phyloP scores from a whole-genome alignment of 768 basidiomycete species.

The Tricholoma bakamatsutake region DNA sequence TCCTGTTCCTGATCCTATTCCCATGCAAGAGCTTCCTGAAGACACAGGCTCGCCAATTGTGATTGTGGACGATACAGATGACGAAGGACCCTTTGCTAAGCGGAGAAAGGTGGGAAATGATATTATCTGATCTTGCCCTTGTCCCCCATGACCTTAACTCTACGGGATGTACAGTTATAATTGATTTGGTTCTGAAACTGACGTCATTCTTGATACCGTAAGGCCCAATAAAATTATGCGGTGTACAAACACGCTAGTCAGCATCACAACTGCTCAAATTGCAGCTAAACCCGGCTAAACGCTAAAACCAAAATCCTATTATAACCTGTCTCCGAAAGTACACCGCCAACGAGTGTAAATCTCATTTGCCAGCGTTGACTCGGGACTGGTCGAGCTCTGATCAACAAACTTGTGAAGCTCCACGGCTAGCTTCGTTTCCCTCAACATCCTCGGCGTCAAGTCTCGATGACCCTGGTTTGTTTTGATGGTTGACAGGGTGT shows the following conservation, averaged over 20 bases:
- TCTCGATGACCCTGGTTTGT: slow-evolving; percentile 5
- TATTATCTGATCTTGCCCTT: slow-evolving; percentile 2
- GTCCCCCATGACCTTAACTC: not conserved
- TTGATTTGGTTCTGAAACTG: not conserved
- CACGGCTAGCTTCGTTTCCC: slow-evolving; percentile 12
- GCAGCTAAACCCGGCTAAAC: too few relatives aligned
- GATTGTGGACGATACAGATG: slow-evolving; percentile 56
- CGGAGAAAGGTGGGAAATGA: slow-evolving; percentile 43
- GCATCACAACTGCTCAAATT: too few relatives aligned
- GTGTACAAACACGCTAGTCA: too few relatives aligned
- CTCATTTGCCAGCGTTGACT: not conserved
- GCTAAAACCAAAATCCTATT: too few relatives aligned
- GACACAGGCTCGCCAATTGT: slow-evolving; percentile 50
- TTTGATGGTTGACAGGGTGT: slow-evolving; percentile 11
- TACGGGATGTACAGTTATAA: not conserved
- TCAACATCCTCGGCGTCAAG: slow-evolving; percentile 15
- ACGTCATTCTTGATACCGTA: not conserved
- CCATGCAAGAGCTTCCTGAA: slow-evolving; percentile 24
- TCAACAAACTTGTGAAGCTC: slow-evolving; percentile 7
- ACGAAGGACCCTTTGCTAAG: slow-evolving; percentile 51
- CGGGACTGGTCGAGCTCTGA: not conserved
- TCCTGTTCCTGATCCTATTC: slow-evolving; percentile 25
- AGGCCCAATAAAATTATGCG: too few relatives aligned
- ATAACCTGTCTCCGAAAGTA: not conserved
- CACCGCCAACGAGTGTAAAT: not conserved